These are phyloP conservation scores for Boeremia lycopersici DNA, from an alignment of 2,329 filamentous ascomycete species.

Conservation along the genomic window DNA sequence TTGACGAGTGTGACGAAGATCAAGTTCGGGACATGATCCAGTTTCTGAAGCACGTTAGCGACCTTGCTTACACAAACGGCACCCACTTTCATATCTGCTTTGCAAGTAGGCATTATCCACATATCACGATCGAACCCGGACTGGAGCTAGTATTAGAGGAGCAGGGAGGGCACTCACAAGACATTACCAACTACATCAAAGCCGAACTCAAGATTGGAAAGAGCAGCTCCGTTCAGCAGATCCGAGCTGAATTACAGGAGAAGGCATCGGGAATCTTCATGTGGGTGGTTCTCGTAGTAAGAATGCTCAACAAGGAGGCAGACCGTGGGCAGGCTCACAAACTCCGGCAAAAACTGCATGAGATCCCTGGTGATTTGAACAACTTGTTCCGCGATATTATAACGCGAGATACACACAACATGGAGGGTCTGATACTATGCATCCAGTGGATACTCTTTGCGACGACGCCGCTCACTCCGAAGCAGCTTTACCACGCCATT, in stretches of 20 bases:
- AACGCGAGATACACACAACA: slow-evolving; percentile 49
- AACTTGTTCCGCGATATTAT: slow-evolving; percentile 56
- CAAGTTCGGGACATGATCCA: slow-evolving; percentile 53
- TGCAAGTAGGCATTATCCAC: slow-evolving; percentile 52
- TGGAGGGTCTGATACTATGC: slow-evolving; percentile 17
- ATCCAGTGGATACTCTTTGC: slow-evolving; percentile 31
- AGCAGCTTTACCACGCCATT: slow-evolving; percentile 25
- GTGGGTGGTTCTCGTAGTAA: slow-evolving; percentile 41
- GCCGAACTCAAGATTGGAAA: slow-evolving; percentile 30
- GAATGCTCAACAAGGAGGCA: slow-evolving; percentile 54
- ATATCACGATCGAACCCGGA: slow-evolving; percentile 45
- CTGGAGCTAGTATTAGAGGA: slow-evolving; percentile 44
- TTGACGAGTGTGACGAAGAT: slow-evolving; percentile 57
- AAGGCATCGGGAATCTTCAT: slow-evolving; percentile 54
- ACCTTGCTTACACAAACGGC: slow-evolving; percentile 15
- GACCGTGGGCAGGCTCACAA: slow-evolving; percentile 34
- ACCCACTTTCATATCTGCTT: slow-evolving; percentile 12
- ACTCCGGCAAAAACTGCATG: slow-evolving; percentile 43
- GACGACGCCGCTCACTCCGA: slow-evolving; percentile 16
- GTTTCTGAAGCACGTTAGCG: slow-evolving; percentile 51
- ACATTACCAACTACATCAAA: slow-evolving; percentile 41
- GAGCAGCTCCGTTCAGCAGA: slow-evolving; percentile 17
- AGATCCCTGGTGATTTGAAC: slow-evolving; percentile 29
- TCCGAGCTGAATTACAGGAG: slow-evolving; percentile 41
- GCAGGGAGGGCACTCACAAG: slow-evolving; percentile 44